These are phyloP conservation scores for Metahyphopichia silvanorum DNA, from an alignment of 805 yeast species.

Conservation along the genomic window DNA sequence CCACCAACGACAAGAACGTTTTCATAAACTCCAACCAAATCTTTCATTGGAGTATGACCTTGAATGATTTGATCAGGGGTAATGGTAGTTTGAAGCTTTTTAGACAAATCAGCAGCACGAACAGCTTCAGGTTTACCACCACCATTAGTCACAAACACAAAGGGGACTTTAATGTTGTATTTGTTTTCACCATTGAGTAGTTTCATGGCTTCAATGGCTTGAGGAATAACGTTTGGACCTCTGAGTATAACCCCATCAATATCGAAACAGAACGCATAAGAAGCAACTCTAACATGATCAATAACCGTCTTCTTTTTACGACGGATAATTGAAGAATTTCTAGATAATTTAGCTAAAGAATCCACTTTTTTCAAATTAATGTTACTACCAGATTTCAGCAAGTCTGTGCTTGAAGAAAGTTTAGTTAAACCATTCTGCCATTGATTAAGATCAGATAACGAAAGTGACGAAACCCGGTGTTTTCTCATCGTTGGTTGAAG, in stretches of 20 bases:
- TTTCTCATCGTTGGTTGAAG: conserved; percentile 60
- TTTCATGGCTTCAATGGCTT: conserved; percentile 69
- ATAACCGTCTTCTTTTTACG: conserved; percentile 51
- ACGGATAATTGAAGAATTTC: conserved; percentile 44
- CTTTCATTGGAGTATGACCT: conserved; percentile 93
- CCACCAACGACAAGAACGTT: conserved; percentile 89
- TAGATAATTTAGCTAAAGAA: conserved; percentile 41
- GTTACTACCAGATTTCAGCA: conserved; percentile 22
- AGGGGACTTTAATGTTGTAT: conserved; percentile 76
- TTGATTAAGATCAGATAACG: conserved; percentile 62
- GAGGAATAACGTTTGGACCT: conserved; percentile 82
- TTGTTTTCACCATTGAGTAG: conserved; percentile 75
- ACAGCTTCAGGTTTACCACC: conserved; percentile 82
- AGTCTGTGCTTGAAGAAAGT: conserved; percentile 32
- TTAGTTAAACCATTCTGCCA: conserved; percentile 53
- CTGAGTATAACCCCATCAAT: conserved; percentile 87
- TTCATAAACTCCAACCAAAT: conserved; percentile 61
- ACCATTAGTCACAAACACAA: conserved; percentile 85
- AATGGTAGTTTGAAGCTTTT: conserved; percentile 56
- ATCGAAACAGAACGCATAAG: conserved; percentile 88
- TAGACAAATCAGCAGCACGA: conserved; percentile 68
- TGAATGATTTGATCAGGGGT: conserved; percentile 81
- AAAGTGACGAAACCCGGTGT: conserved; percentile 62
- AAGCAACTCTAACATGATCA: conserved; percentile 71
- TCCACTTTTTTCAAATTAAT: conserved; percentile 41